Conservation (phyloP, 768 basidiomycete genomes). For the Lactarius hatsudake region DNA sequence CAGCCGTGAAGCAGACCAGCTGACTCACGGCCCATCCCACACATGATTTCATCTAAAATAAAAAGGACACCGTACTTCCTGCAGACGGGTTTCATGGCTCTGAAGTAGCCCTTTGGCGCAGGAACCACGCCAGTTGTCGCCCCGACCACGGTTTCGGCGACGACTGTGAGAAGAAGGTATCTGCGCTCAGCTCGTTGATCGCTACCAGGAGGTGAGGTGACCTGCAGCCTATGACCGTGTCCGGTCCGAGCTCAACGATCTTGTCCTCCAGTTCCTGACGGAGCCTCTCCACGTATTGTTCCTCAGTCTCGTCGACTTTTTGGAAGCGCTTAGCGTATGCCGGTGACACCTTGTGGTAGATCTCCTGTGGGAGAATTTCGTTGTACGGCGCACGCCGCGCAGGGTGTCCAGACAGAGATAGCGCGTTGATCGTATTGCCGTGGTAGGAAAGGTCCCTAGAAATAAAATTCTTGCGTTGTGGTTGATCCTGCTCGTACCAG, state of each 20-base stretch:
- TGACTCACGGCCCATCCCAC: constrained; percentile 81
- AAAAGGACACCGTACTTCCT: constrained; percentile 70
- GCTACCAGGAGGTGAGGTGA: constrained; percentile 24
- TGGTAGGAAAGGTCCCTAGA: constrained; percentile 78
- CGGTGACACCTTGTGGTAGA: constrained; percentile 85
- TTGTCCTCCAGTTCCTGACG: constrained; percentile 82
- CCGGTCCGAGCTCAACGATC: constrained; percentile 76
- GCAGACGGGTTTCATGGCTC: constrained; percentile 80
- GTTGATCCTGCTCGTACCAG: constrained; percentile 65
- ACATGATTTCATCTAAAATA: constrained; percentile 91
- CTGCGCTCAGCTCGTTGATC: neutral
- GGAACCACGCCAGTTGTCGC: constrained; percentile 76
- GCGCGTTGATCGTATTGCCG: constrained; percentile 74
- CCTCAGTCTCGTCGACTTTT: constrained; percentile 64
- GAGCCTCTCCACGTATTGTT: constrained; percentile 74
- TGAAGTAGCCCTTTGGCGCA: constrained; percentile 82
- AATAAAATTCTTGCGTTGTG: constrained; percentile 73
- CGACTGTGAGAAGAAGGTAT: constrained; percentile 46
- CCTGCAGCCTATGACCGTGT: constrained; percentile 80
- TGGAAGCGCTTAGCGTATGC: constrained; percentile 84
- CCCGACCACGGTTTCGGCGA: constrained; percentile 84
- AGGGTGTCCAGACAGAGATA: constrained; percentile 68
- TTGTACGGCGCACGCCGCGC: constrained; percentile 66
- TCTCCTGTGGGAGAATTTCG: constrained; percentile 56
- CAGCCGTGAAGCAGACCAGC: neutral